Percentiles rank a stretch among this genome's conserved stretches.
Evolutionary conservation across 2,329 filamentous ascomycete species (phyloP).

Genomic region (Emergomyces pasteurianus): DNA sequence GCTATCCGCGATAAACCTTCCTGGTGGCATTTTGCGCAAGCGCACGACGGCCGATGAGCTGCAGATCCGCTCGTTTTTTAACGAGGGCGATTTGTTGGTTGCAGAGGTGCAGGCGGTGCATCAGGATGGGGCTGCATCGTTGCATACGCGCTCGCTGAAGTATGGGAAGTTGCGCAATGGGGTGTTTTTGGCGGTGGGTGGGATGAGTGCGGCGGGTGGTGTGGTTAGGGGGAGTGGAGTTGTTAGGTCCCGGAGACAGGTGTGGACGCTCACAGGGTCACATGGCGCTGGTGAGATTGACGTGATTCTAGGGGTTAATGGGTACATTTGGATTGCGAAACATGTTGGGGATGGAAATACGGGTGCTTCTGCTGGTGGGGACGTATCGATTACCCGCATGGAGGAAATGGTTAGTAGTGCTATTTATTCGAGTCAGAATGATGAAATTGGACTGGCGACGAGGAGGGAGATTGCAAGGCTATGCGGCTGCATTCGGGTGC

Average conservation of each 20-base stretch:
- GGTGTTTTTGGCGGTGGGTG: slow-evolving; percentile 69
- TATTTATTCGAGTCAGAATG: slow-evolving; percentile 93
- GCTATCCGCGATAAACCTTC: slow-evolving; percentile 83
- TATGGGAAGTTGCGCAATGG: slow-evolving; percentile 96
- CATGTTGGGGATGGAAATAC: slow-evolving; percentile 53
- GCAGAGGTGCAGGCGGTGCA: slow-evolving; percentile 90
- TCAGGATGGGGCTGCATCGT: slow-evolving; percentile 68
- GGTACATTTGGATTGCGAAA: slow-evolving; percentile 90
- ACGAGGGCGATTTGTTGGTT: slow-evolving; percentile 84
- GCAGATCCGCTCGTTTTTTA: slow-evolving; percentile 94
- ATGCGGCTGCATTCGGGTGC: slow-evolving; percentile 64
- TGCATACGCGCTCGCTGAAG: slow-evolving; percentile 83
- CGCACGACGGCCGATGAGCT: slow-evolving; percentile 92
- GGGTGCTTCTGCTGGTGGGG: slow-evolving; percentile 29
- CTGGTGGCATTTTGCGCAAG: slow-evolving; percentile 81
- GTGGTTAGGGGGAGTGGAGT: slow-evolving; percentile 65
- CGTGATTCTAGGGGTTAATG: slow-evolving; percentile 85
- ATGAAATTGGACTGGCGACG: slow-evolving; percentile 62
- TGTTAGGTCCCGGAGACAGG: slow-evolving; percentile 70
- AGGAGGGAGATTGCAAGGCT: slow-evolving; percentile 81
- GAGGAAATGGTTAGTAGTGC: slow-evolving; percentile 77
- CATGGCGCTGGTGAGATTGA: slow-evolving; percentile 52
- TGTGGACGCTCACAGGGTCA: slow-evolving; percentile 57
- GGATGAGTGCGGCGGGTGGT: slow-evolving; percentile 61
- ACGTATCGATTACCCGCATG: slow-evolving; percentile 62